Evolutionary conservation across 352 stramenopile genomes (phyloP).

Genomic region (Phytophthora gonapodyides): DNA sequence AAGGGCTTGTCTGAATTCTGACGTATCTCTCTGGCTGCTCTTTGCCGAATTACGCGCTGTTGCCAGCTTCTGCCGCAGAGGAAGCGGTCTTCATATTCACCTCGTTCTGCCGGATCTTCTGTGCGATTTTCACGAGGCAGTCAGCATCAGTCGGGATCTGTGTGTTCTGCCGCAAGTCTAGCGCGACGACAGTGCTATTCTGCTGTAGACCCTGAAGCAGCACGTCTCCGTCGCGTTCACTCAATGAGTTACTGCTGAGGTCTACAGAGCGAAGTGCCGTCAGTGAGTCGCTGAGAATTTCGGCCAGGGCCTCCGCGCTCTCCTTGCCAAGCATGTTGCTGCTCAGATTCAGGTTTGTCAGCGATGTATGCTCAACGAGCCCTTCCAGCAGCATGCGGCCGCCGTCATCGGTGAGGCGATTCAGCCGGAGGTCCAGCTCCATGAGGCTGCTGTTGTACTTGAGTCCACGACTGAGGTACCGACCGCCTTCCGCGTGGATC

Average conservation of each 20-base stretch:
- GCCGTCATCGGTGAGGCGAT: slow-evolving; percentile 92
- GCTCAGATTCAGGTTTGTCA: slow-evolving; percentile 86
- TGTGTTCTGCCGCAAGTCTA: slow-evolving; percentile 82
- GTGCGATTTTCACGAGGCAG: slow-evolving; percentile 65
- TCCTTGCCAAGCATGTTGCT: slow-evolving; percentile 83
- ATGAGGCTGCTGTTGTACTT: slow-evolving; percentile 90
- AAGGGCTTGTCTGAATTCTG: slow-evolving; percentile 10
- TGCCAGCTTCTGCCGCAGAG: slow-evolving; percentile 8
- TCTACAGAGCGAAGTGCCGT: slow-evolving; percentile 74
- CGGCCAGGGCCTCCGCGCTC: slow-evolving; percentile 64
- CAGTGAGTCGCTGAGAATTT: slow-evolving; percentile 72
- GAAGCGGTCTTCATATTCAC: slow-evolving; percentile 49
- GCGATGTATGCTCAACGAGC: slow-evolving; percentile 60
- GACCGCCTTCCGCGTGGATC: slow-evolving; percentile 91
- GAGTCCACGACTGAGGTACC: slow-evolving; percentile 91
- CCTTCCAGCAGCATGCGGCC: slow-evolving; percentile 90
- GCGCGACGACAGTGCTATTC: slow-evolving; percentile 60
- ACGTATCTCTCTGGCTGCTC: not conserved
- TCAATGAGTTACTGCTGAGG: slow-evolving; percentile 82
- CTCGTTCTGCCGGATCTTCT: slow-evolving; percentile 79
- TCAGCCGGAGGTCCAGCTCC: slow-evolving; percentile 91
- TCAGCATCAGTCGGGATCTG: slow-evolving; percentile 64
- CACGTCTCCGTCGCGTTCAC: slow-evolving; percentile 57
- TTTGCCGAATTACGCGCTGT: slow-evolving; percentile 8
- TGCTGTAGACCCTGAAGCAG: slow-evolving; percentile 66